phyloP scores from a whole-genome alignment of 495 filamentous ascomycete species.

The Penicilliopsis zonata region DNA sequence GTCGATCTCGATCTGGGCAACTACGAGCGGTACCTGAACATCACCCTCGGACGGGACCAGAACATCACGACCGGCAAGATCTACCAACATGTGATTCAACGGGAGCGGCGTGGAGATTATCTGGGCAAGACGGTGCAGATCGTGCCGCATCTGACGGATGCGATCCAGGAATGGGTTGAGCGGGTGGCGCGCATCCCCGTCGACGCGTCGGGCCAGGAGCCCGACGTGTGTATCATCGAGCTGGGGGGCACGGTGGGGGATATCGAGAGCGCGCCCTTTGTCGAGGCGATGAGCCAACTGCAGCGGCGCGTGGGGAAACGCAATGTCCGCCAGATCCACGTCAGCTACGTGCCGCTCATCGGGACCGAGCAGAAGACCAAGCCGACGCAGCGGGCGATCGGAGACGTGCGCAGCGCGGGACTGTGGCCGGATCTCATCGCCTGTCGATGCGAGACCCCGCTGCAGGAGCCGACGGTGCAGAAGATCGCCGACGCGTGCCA shows the following conservation, averaged over 20 bases:
- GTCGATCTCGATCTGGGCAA: slow-evolving; percentile 91
- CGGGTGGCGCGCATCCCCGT: too few relatives aligned
- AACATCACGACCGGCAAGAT: slow-evolving; percentile 97
- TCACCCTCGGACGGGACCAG: slow-evolving; percentile 63
- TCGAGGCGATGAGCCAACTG: slow-evolving; percentile 69
- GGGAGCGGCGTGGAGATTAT: slow-evolving; percentile 71
- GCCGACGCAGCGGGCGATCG: slow-evolving; percentile 85
- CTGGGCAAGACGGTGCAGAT: slow-evolving; percentile 78
- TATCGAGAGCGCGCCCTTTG: slow-evolving; percentile 68
- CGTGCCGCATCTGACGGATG: slow-evolving; percentile 85
- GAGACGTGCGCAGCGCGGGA: slow-evolving; percentile 66
- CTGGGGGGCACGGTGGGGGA: too few relatives aligned
- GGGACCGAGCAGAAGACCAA: slow-evolving; percentile 83
- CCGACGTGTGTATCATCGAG: too few relatives aligned
- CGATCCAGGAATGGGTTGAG: slow-evolving; percentile 86
- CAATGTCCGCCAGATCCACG: slow-evolving; percentile 78
- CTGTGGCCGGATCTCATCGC: slow-evolving; percentile 88
- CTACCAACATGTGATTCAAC: slow-evolving; percentile 73
- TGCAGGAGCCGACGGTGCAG: slow-evolving; percentile 59
- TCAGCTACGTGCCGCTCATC: slow-evolving; percentile 64
- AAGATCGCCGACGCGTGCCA: slow-evolving; percentile 87
- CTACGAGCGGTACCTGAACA: slow-evolving; percentile 74
- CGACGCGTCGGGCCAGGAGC: too few relatives aligned
- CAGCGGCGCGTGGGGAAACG: slow-evolving; percentile 51
- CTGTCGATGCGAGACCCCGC: slow-evolving; percentile 69